phyloP scores from a whole-genome alignment of 352 stramenopile species.

The Elongisporangium prolatum region DNA sequence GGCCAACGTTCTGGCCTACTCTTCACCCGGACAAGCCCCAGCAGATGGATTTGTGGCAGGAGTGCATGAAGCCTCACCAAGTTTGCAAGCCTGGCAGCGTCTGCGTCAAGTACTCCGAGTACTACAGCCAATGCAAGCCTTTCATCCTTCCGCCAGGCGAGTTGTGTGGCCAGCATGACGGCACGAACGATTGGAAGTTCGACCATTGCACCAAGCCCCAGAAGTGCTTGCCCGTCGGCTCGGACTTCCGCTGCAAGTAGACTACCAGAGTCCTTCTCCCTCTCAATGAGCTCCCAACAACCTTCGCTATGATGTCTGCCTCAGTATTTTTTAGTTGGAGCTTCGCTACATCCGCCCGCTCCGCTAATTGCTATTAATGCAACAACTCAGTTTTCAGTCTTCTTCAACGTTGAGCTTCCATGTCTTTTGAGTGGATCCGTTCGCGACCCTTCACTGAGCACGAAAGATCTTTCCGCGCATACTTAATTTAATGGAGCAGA shows the following conservation, averaged over 20 bases:
- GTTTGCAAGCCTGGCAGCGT: background rate
- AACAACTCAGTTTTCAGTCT: background rate
- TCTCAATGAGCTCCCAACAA: background rate
- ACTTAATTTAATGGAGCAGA: background rate
- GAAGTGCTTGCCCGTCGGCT: background rate
- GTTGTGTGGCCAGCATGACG: constrained; percentile 1
- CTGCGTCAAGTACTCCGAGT: background rate
- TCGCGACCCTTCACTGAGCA: background rate
- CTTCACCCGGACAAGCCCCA: background rate
- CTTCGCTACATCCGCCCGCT: background rate
- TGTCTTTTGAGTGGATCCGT: background rate
- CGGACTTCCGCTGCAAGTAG: background rate
- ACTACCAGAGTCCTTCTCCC: no score
- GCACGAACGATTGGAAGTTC: background rate
- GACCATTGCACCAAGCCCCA: constrained; percentile 1
- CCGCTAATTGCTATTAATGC: background rate
- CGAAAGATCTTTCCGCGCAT: background rate
- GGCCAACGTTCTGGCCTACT: background rate
- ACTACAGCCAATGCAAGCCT: constrained; percentile 2
- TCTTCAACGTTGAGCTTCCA: background rate
- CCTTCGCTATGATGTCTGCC: background rate
- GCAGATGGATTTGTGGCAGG: background rate
- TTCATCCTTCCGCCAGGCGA: background rate
- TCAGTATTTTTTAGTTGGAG: background rate
- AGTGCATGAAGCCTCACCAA: background rate